Evolutionary conservation across 306 rosid genomes (phyloP).

Genomic region (Coriaria nepalensis): DNA sequence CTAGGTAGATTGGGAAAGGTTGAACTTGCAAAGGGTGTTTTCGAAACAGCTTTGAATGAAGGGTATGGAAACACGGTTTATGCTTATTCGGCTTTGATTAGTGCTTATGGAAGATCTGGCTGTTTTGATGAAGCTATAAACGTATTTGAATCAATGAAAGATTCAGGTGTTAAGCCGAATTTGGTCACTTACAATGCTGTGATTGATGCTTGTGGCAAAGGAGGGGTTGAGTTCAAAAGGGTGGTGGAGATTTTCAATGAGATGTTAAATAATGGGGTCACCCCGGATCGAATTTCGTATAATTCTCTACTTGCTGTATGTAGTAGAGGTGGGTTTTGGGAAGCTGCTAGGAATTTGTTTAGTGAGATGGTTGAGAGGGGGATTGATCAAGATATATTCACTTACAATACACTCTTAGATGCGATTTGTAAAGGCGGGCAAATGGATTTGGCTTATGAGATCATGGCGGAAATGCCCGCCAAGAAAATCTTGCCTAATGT

Average conservation of each 20-base stretch:
- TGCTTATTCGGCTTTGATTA: conserved; percentile 61
- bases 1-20: conserved; percentile 83
- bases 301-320: conserved; percentile 74
- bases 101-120: conserved; percentile 71
- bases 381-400: conserved; percentile 56
- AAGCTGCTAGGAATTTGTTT: conserved; percentile 47
- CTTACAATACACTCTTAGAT: conserved; percentile 79
- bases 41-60: conserved; percentile 36
- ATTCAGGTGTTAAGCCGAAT: conserved; percentile 57
- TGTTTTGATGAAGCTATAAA: conserved; percentile 34
- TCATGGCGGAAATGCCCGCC: conserved; percentile 55
- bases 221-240: conserved; percentile 45
- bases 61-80: conserved; percentile 84
- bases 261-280: conserved; percentile 39
- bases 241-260: conserved; percentile 62
- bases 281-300: conserved; percentile 72
- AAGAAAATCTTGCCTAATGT: conserved; percentile 59
- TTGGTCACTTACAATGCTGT: conserved; percentile 78
- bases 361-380: conserved; percentile 56
- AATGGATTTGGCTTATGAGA: conserved; percentile 59
- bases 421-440: conserved; percentile 78
- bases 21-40: conserved; percentile 45
- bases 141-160: conserved; percentile 54
- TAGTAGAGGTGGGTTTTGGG: conserved; percentile 74
- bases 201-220: conserved; percentile 79